These are phyloP conservation scores for Misopates orontium DNA, from an alignment of 257 asterid genomes.

Conservation along the genomic window DNA sequence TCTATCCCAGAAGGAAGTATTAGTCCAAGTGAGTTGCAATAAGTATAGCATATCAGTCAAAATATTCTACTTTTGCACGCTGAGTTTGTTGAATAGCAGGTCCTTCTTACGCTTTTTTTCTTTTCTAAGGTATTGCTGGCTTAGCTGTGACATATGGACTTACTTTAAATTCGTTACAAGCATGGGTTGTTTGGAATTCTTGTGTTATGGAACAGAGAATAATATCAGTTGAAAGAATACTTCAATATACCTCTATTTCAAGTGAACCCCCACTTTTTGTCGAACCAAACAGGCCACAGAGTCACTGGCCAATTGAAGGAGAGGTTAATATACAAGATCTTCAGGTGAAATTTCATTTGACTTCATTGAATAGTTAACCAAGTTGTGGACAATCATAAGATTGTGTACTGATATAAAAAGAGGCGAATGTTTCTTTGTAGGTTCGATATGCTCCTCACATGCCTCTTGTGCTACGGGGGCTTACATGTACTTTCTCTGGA, in stretches of 20 bases:
- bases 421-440: conserved; percentile 33
- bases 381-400: neutral
- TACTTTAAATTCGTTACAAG: conserved; percentile 63
- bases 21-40: conserved; percentile 61
- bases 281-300: conserved; percentile 60
- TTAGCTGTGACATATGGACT: conserved; percentile 88
- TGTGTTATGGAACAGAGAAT: conserved; percentile 78
- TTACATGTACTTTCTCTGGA: conserved; percentile 78
- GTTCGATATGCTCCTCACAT: conserved; percentile 88
- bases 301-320: conserved; percentile 71
- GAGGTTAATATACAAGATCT: conserved; percentile 69
- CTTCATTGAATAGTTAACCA: too few relatives aligned
- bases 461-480: conserved; percentile 85
- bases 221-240: conserved; percentile 87
- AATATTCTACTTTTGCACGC: neutral
- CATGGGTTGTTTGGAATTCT: conserved; percentile 67
- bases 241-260: conserved; percentile 67
- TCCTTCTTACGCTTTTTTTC: neutral
- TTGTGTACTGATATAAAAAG: conserved; percentile 1
- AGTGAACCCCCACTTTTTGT: conserved; percentile 79
- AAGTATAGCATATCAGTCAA: neutral
- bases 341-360: conserved; percentile 46
- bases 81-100: neutral
- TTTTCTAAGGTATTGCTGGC: conserved; percentile 72
- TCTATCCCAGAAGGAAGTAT: conserved; percentile 76